Conservation (phyloP, 164 flowering plant species). For the Buxus sempervirens region DNA sequence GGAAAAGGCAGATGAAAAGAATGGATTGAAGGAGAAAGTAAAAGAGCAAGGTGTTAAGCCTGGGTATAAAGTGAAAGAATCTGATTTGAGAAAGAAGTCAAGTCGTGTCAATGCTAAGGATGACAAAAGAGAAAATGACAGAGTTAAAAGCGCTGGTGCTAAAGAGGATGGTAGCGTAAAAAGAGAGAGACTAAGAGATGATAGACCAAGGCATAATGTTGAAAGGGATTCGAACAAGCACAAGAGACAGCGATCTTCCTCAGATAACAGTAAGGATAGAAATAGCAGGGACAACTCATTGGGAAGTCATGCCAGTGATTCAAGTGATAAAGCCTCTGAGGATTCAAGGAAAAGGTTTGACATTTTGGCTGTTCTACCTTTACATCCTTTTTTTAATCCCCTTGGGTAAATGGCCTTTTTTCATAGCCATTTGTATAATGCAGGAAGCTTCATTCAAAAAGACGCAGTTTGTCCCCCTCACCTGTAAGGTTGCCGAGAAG, state of each 20-base stretch:
- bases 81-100: conserved; percentile 41
- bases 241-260: conserved; percentile 64
- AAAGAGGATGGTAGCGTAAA: conserved; percentile 47
- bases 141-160: conserved; percentile 30
- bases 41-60: conserved; percentile 35
- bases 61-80: conserved; percentile 41
- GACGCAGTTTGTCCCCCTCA: conserved; percentile 55
- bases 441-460: conserved; percentile 59
- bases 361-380: neutral
- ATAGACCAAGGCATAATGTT: conserved; percentile 45
- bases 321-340: conserved; percentile 61
- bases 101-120: conserved; percentile 38
- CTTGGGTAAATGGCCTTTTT: conserved; percentile 8
- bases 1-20: conserved; percentile 40
- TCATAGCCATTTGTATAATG: conserved; percentile 18
- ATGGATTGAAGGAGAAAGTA: conserved; percentile 45
- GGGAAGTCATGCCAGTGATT: conserved; percentile 35
- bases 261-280: conserved; percentile 53
- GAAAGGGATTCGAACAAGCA: conserved; percentile 46
- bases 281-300: conserved; percentile 43
- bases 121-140: conserved; percentile 43
- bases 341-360: conserved; percentile 61
- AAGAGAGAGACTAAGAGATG: conserved; percentile 50
- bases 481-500: conserved; percentile 67
- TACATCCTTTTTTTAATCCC: neutral